phyloP scores from a whole-genome alignment of 192 early-diverging fungal genomes.

The Gamsiella multidivaricata region DNA sequence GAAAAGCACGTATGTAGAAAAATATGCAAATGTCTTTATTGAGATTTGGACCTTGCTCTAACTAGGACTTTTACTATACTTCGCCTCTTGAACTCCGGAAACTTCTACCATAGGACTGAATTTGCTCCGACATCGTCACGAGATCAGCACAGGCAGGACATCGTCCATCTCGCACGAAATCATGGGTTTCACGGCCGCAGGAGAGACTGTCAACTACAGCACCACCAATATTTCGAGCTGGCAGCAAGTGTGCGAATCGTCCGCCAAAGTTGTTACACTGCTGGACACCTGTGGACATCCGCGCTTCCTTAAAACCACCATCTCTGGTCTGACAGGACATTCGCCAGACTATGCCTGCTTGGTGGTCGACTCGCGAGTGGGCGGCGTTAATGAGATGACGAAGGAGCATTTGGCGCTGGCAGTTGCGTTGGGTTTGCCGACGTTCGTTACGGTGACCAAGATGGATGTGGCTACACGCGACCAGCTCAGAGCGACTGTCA shows the following conservation, averaged over 20 bases:
- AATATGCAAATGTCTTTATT: background rate
- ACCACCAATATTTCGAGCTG: slow-evolving; percentile 69
- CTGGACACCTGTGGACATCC: slow-evolving; percentile 92
- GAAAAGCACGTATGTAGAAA: slow-evolving; percentile 69
- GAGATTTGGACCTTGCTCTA: background rate
- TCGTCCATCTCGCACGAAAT: slow-evolving; percentile 89
- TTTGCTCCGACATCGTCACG: slow-evolving; percentile 90
- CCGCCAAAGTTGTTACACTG: slow-evolving; percentile 84
- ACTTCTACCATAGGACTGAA: too few species aligned
- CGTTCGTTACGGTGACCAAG: slow-evolving; percentile 89
- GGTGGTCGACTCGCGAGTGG: slow-evolving; percentile 77
- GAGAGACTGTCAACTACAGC: slow-evolving; percentile 81
- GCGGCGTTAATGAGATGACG: slow-evolving; percentile 71
- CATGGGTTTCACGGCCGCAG: slow-evolving; percentile 82
- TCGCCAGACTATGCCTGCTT: slow-evolving; percentile 91
- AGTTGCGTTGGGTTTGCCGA: slow-evolving; percentile 81
- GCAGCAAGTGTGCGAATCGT: slow-evolving; percentile 84
- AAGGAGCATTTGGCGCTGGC: slow-evolving; percentile 85
- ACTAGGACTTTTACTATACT: background rate
- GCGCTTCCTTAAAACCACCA: slow-evolving; percentile 91
- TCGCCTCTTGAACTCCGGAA: too few species aligned
- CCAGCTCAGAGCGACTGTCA: slow-evolving; percentile 58
- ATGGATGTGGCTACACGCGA: slow-evolving; percentile 75
- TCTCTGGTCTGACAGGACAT: slow-evolving; percentile 89
- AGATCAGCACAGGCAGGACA: slow-evolving; percentile 92